Percentiles rank a stretch among this genome's conserved stretches.
Conservation (phyloP, 331 rosid genomes). For the Dryas integrifolia region DNA sequence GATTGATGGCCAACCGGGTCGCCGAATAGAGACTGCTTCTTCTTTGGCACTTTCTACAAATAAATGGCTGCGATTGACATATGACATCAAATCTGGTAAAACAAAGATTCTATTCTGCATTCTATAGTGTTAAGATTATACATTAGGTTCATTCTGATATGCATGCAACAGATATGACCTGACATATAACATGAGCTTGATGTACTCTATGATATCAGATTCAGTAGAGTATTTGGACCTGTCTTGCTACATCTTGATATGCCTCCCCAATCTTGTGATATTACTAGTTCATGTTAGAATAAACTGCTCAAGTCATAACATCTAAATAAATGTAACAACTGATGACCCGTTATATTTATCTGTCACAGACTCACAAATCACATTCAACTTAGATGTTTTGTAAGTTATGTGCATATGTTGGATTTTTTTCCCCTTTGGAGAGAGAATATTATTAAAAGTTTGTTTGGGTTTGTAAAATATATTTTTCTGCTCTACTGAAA, state of each 20-base stretch:
- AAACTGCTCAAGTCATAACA: not conserved
- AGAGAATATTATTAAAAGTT: not conserved
- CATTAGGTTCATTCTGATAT: slow-evolving; percentile 16
- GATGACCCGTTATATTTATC: not conserved
- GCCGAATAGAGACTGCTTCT: slow-evolving; percentile 50
- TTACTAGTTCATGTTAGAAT: not conserved
- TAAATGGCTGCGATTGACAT: slow-evolving; percentile 88
- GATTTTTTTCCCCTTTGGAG: slow-evolving; percentile 8
- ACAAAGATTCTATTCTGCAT: slow-evolving; percentile 13
- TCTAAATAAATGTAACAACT: not conserved
- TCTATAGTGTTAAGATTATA: not conserved
- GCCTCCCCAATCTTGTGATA: not conserved
- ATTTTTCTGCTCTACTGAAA: not conserved
- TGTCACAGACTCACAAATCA: not conserved
- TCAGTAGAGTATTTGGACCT: too few relatives aligned
- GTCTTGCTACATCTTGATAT: not conserved
- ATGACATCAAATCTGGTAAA: slow-evolving; percentile 76
- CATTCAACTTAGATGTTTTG: not conserved
- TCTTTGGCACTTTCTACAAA: slow-evolving; percentile 65
- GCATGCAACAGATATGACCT: slow-evolving; percentile 1
- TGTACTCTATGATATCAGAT: not conserved
- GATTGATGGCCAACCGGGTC: slow-evolving; percentile 43
- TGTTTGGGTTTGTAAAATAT: not conserved
- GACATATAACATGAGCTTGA: not conserved
- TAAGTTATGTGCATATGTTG: not conserved